These are phyloP conservation scores for Beta macrorhiza DNA, from an alignment of 179 eudicot genomes.

Conservation along the genomic window DNA sequence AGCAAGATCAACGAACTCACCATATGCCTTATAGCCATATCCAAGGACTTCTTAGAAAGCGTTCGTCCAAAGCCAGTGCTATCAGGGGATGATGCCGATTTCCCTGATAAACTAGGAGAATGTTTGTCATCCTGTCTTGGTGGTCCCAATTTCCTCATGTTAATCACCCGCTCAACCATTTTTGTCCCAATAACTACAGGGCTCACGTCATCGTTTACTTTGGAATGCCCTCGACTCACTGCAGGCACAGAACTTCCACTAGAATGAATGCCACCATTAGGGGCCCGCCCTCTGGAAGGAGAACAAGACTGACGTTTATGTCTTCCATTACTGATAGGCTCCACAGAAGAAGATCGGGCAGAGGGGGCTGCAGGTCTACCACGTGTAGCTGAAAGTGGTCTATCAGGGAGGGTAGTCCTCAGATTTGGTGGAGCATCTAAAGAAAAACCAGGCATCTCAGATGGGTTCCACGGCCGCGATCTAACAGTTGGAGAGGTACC, in stretches of 20 bases:
- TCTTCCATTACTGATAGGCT: conserved; percentile 68
- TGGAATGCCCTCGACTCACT: conserved; percentile 65
- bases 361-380: conserved; percentile 86
- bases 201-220: conserved; percentile 79
- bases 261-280: conserved; percentile 58
- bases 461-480: conserved; percentile 94
- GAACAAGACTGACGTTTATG: conserved; percentile 85
- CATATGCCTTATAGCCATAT: conserved; percentile 99
- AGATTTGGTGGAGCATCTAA: conserved; percentile 96
- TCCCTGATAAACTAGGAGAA: conserved; percentile 89
- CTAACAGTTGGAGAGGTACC: conserved; percentile 77
- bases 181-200: conserved; percentile 82
- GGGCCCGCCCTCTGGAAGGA: conserved; percentile 87
- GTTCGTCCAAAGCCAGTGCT: conserved; percentile 92
- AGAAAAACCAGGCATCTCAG: conserved; percentile 98
- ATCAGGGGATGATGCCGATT: conserved; percentile 90
- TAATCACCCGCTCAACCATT: conserved; percentile 97
- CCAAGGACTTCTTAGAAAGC: conserved; percentile 91
- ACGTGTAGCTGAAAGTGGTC: conserved; percentile 86
- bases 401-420: conserved; percentile 79
- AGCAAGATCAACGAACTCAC: conserved; percentile 42
- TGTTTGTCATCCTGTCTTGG: conserved; percentile 84
- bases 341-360: conserved; percentile 77
- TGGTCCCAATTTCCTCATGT: conserved; percentile 92
- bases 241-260: conserved; percentile 90